Percentiles rank a stretch among this genome's conserved stretches.
Conservation (phyloP, 352 stramenopile species). For the Phytophthora syringae region DNA sequence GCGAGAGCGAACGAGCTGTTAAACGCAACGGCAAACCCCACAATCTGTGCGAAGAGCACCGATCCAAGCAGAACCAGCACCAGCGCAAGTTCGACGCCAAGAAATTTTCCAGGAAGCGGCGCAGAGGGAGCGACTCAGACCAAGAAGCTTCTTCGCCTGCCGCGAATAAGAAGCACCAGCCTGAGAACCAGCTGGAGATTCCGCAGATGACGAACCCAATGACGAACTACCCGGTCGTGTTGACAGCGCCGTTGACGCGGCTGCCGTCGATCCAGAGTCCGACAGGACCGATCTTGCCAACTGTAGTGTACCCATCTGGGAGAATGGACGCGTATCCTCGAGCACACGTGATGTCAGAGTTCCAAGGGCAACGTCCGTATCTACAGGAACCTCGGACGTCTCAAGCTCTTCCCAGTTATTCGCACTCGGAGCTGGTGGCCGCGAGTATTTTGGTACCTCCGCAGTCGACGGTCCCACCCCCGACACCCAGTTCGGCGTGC, state of each 20-base stretch:
- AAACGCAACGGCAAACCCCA: slow-evolving; percentile 83
- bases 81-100: slow-evolving; percentile 87
- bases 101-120: slow-evolving; percentile 69
- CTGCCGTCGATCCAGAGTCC: slow-evolving; percentile 25
- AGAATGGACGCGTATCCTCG: slow-evolving; percentile 18
- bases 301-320: neutral
- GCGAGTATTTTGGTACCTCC: slow-evolving; percentile 38
- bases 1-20: slow-evolving; percentile 79
- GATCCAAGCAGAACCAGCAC: slow-evolving; percentile 82
- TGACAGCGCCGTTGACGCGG: neutral
- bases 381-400: slow-evolving; percentile 4
- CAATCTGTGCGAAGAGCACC: slow-evolving; percentile 82
- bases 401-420: slow-evolving; percentile 27
- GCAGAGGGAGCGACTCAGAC: slow-evolving; percentile 30
- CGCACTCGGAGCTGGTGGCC: slow-evolving; percentile 40
- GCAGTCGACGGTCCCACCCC: neutral
- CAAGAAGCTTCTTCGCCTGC: slow-evolving; percentile 9
- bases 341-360: slow-evolving; percentile 9
- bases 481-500: slow-evolving; percentile 6
- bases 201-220: slow-evolving; percentile 15
- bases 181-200: slow-evolving; percentile 9
- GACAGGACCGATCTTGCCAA: slow-evolving; percentile 12
- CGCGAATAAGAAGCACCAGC: slow-evolving; percentile 10
- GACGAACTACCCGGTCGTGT: slow-evolving; percentile 2
- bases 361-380: slow-evolving; percentile 15